Evolutionary conservation across 208 protist genomes (phyloP).

Genomic region (Entamoeba moshkovskii): DNA sequence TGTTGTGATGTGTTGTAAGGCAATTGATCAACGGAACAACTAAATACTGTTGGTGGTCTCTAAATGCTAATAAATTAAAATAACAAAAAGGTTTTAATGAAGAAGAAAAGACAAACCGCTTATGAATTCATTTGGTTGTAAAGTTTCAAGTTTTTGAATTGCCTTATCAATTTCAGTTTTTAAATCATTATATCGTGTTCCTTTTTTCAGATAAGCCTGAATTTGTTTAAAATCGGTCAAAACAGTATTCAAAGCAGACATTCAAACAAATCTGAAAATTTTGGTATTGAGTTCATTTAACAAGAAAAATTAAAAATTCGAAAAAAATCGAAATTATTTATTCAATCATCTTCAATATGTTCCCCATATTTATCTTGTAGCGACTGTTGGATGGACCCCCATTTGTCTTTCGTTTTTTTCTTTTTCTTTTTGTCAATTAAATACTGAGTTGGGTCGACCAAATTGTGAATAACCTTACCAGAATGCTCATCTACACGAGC

Average conservation of each 20-base stretch:
- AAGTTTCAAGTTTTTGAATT: not conserved
- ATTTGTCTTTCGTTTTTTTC: no score
- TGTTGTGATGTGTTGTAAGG: not conserved
- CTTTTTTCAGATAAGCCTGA: not conserved
- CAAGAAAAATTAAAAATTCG: not conserved
- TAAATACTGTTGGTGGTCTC: not conserved
- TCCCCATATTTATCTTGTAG: not conserved
- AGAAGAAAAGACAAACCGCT: not conserved
- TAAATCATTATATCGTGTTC: not conserved
- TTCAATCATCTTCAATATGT: not conserved
- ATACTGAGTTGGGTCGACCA: no score
- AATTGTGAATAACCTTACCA: no score
- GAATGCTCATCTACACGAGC: not conserved
- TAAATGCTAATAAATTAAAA: not conserved
- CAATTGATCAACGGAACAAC: not conserved
- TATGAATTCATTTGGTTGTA: not conserved
- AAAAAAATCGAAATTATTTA: not conserved
- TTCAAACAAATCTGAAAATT: not conserved
- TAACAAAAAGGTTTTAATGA: not conserved
- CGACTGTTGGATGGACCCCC: no score
- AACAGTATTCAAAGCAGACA: not conserved
- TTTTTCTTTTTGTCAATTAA: no score
- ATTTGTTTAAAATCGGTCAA: not conserved
- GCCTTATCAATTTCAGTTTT: not conserved
- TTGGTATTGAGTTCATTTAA: not conserved